These are phyloP conservation scores for Neonectria magnoliae DNA, from an alignment of 2,329 filamentous ascomycete genomes.

Conservation along the genomic window DNA sequence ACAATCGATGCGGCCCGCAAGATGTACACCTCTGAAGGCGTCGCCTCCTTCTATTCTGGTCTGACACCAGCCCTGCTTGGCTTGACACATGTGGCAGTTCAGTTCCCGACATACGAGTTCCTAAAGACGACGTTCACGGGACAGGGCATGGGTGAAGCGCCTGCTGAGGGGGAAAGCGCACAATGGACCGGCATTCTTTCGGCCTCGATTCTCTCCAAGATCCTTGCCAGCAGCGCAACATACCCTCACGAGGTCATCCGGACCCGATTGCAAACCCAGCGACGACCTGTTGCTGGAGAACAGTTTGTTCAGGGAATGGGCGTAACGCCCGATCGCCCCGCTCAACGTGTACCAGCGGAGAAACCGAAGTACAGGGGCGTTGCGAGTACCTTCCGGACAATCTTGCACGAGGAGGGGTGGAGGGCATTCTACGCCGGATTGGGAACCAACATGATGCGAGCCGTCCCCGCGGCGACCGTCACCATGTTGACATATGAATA, in stretches of 20 bases:
- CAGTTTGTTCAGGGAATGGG: constrained; percentile 62
- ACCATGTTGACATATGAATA: constrained; percentile 98
- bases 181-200: constrained; percentile 87
- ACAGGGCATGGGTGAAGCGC: constrained; percentile 80
- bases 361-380: constrained; percentile 78
- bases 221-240: constrained; percentile 92
- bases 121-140: constrained; percentile 93
- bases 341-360: constrained; percentile 41
- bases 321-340: constrained; percentile 46
- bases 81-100: constrained; percentile 93
- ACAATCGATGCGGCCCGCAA: constrained; percentile 93
- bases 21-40: constrained; percentile 92
- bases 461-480: constrained; percentile 93
- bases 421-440: constrained; percentile 96
- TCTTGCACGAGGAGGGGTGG: constrained; percentile 93
- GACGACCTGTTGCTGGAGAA: constrained; percentile 71
- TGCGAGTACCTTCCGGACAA: constrained; percentile 82
- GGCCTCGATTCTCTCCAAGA: constrained; percentile 92
- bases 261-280: constrained; percentile 92
- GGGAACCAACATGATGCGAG: constrained; percentile 96
- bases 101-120: constrained; percentile 96
- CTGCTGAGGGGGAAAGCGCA: constrained; percentile 53
- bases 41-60: constrained; percentile 93
- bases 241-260: constrained; percentile 98
- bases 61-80: constrained; percentile 91